Conservation (phyloP, 495 filamentous ascomycete genomes). For the Astrothelium subdiscretum region DNA sequence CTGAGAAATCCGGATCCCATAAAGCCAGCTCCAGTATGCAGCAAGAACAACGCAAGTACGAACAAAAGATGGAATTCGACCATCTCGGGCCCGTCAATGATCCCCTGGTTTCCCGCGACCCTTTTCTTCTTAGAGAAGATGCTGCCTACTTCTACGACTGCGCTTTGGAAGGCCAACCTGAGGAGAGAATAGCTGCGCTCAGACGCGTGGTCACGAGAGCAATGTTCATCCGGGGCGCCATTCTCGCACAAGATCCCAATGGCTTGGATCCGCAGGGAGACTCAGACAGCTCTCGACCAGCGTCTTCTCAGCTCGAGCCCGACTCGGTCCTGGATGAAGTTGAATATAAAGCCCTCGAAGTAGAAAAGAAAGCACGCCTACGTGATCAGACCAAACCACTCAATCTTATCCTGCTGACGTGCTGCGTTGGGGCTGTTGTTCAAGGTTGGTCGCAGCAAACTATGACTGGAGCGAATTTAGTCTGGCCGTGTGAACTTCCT, state of each 20-base stretch:
- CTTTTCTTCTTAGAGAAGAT: background rate
- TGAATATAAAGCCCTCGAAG: constrained; percentile 11
- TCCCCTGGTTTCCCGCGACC: background rate
- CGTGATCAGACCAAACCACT: constrained; percentile 44
- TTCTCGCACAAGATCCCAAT: background rate
- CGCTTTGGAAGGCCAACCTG: background rate
- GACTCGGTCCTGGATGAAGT: constrained; percentile 1
- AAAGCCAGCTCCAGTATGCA: background rate
- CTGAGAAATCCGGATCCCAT: background rate
- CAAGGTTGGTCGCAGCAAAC: constrained; percentile 35
- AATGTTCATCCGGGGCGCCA: background rate
- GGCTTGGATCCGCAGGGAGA: background rate
- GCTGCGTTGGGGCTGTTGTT: constrained; percentile 58
- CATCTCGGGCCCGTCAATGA: background rate
- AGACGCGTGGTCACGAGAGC: background rate
- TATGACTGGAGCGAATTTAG: constrained; percentile 31
- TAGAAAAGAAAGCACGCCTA: constrained; percentile 13
- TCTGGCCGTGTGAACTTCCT: constrained; percentile 11
- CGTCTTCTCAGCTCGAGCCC: background rate
- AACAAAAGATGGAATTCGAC: background rate
- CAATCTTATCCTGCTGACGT: constrained; percentile 59
- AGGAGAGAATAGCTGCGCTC: background rate
- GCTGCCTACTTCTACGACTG: background rate
- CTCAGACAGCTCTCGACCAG: background rate
- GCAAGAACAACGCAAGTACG: background rate